A percentile compares a stretch with the other conserved stretches of the same genome.
phyloP scores from a whole-genome alignment of 495 filamentous ascomycete genomes.

The Staphylotrichum longicolle region DNA sequence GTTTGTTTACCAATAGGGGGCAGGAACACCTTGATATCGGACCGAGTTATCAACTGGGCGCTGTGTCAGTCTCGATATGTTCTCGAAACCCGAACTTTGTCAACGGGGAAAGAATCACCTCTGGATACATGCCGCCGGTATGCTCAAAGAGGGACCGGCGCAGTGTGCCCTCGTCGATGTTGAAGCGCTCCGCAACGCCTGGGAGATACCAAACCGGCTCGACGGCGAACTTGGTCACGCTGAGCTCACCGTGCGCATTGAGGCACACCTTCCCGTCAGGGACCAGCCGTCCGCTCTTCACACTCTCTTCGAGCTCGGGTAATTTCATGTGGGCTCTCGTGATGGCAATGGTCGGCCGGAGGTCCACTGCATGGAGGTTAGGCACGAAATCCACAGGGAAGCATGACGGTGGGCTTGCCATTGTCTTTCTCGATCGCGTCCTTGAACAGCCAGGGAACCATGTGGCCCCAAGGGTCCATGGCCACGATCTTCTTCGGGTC shows the following conservation, averaged over 20 bases:
- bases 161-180: conserved; percentile 86
- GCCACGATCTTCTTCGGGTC: conserved; percentile 95
- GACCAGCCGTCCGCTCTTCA: conserved; percentile 71
- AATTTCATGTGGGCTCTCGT: conserved; percentile 97
- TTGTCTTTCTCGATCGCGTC: conserved; percentile 65
- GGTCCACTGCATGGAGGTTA: conserved; percentile 56
- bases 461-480: conserved; percentile 93
- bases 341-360: conserved; percentile 89
- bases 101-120: conserved; percentile 36
- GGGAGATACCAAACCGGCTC: conserved; percentile 97
- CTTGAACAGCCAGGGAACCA: conserved; percentile 77
- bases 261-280: conserved; percentile 92
- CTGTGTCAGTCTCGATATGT: conserved; percentile 22
- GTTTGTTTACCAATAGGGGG: conserved; percentile 70
- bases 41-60: conserved; percentile 74
- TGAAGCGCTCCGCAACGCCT: conserved; percentile 91
- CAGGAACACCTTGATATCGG: conserved; percentile 92
- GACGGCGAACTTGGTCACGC: conserved; percentile 94
- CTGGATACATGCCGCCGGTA: conserved; percentile 88
- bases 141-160: conserved; percentile 89
- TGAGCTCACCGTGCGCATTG: conserved; percentile 77
- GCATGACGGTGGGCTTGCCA: conserved; percentile 30
- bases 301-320: conserved; percentile 86
- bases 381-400: background rate
- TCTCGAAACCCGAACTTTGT: background rate